These are phyloP conservation scores for Coemansia erecta DNA, from an alignment of 192 early-diverging fungal genomes.

Conservation along the genomic window DNA sequence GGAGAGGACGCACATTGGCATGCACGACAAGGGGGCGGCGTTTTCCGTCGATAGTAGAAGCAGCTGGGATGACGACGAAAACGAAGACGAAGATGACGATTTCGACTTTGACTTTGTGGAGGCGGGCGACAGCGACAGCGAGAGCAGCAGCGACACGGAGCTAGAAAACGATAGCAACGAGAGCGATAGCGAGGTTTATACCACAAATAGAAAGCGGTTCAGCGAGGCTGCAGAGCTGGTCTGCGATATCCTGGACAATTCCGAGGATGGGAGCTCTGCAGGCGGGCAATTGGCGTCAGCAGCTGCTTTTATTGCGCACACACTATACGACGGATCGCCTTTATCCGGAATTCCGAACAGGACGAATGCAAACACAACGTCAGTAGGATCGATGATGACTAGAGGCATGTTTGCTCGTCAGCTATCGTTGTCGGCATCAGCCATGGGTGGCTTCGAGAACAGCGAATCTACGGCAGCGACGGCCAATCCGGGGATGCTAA, in stretches of 20 bases:
- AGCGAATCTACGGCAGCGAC: not conserved
- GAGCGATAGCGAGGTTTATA: not conserved
- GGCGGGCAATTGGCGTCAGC: constrained; percentile 30
- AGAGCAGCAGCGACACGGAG: constrained; percentile 14
- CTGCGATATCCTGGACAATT: constrained; percentile 24
- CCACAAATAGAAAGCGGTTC: not conserved
- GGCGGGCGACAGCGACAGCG: constrained; percentile 12
- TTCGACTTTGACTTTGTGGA: constrained; percentile 32
- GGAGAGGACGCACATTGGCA: not conserved
- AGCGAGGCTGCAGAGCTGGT: constrained; percentile 30
- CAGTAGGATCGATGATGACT: constrained; percentile 18
- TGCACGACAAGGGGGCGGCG: not conserved
- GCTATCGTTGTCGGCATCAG: not conserved
- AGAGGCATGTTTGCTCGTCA: constrained; percentile 35
- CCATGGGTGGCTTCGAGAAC: not conserved
- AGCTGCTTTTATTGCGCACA: constrained; percentile 38
- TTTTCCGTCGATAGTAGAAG: not conserved
- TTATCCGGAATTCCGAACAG: not conserved
- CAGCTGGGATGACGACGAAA: constrained; percentile 9
- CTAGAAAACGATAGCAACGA: constrained; percentile 20
- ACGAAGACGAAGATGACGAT: constrained; percentile 1
- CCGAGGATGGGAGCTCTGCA: constrained; percentile 16
- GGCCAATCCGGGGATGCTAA: not conserved
- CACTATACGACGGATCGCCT: constrained; percentile 12
- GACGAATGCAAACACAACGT: not conserved